Base-by-base conservation (phyloP, 768 basidiomycete species). In the Russula foetens region DNA sequence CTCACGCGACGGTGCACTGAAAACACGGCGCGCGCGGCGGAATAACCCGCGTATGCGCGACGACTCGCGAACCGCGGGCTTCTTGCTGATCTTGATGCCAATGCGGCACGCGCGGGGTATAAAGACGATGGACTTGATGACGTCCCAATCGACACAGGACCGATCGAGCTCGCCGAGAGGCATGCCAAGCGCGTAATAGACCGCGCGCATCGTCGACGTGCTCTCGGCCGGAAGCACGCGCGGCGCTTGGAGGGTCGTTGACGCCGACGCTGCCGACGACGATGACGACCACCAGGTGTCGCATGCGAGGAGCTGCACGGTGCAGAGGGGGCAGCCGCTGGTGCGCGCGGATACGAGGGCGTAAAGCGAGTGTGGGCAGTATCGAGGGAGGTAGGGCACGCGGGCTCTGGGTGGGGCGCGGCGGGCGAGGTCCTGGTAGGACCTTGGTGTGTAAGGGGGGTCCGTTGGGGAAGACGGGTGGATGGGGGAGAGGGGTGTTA, bases 91-190 rank as follows among this genome's bases (percentile, higher is more conserved):
- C 1, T n/a, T 29, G n/a, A 5, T 11, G 6, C 45, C 45, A 15
- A 0, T 14, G 21, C 8, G 14, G 9, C 4, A 28, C 21, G 4
- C 17, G 24, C 35, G 51, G 12, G 19, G 45, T 9, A 58, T 48
- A 21, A 62, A 45, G 15, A 33, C 8, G 19, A 62, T 62, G 15
- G 51, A 7, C 6, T 53, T 19, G 38, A 48, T 46, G 17, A 53
- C 38, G 3, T 58, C 56, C 50, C 19, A 21, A 43, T 62, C 61
- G 19, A 62, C 24, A 26, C 61, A 62, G 17, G 45, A 31, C 6
- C 5, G 19, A 31, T 58, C 56, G 11, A 62, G 29, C 1, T 41
- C 9, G 23, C 61, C 56, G 14, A 62, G 39, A 5, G 56, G 61
- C 2, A 62, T 45, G 24, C 46, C 51, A 1, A 62, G 61, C 5